Evolutionary conservation across 495 filamentous ascomycete genomes (phyloP).

Genomic region (Penicillium verhagenii): DNA sequence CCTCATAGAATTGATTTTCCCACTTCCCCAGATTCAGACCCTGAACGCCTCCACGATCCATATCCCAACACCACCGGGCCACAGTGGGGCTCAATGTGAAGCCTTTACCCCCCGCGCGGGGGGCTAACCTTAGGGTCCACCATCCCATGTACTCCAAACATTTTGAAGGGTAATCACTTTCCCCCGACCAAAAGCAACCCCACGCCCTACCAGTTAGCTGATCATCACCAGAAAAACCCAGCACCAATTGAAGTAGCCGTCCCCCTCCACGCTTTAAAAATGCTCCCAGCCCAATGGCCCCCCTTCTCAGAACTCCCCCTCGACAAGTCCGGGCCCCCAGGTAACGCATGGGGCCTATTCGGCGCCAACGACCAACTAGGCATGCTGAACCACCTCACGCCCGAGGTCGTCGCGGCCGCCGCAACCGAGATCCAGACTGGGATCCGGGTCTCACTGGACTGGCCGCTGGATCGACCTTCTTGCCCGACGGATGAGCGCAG

Average conservation of each 20-base stretch:
- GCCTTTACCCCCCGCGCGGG: not conserved
- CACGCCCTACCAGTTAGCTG: too few relatives aligned
- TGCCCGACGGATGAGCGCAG: not conserved
- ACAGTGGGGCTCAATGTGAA: not conserved
- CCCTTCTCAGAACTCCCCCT: not conserved
- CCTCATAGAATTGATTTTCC: too few relatives aligned
- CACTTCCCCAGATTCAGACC: too few relatives aligned
- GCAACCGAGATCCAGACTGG: not conserved
- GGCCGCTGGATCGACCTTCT: not conserved
- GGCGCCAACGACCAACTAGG: not conserved
- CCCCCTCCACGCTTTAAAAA: too few relatives aligned
- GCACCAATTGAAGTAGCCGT: too few relatives aligned
- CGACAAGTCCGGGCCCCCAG: not conserved
- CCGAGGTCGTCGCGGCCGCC: not conserved
- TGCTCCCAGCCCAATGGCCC: not conserved
- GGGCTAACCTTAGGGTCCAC: too few relatives aligned
- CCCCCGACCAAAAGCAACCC: too few relatives aligned
- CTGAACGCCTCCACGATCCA: too few relatives aligned
- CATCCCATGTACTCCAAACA: too few relatives aligned
- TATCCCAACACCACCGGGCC: too few relatives aligned
- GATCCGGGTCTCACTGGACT: not conserved
- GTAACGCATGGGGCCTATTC: conserved; percentile 1
- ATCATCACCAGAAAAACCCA: too few relatives aligned
- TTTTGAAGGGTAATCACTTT: too few relatives aligned
- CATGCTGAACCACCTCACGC: not conserved